Conservation (phyloP, 768 basidiomycete species). For the Symmetrospora coprosmae region DNA sequence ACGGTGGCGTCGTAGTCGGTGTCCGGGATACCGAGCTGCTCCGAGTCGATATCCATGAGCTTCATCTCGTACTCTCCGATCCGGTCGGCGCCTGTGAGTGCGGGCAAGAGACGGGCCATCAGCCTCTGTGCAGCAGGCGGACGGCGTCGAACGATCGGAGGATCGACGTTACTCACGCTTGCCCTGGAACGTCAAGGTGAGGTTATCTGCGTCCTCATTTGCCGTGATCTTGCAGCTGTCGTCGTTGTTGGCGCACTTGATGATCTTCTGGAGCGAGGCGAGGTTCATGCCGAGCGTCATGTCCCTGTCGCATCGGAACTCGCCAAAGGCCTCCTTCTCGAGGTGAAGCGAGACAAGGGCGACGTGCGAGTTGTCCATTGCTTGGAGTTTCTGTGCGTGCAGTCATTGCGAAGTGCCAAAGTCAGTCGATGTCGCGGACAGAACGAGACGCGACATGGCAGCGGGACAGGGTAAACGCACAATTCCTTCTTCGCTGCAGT, state of each 20-base stretch:
- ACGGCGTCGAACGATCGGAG: background rate
- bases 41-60: conserved; percentile 92
- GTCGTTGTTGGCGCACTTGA: conserved; percentile 94
- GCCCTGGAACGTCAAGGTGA: conserved; percentile 80
- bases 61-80: conserved; percentile 98
- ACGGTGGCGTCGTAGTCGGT: conserved; percentile 92
- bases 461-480: conserved; percentile 39
- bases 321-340: conserved; percentile 57
- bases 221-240: conserved; percentile 84
- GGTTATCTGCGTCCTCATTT: conserved; percentile 70
- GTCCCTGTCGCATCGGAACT: conserved; percentile 85
- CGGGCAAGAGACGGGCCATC: too few relatives aligned
- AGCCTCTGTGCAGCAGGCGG: background rate
- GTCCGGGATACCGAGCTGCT: conserved; percentile 86
- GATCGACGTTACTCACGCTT: conserved; percentile 48
- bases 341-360: conserved; percentile 84
- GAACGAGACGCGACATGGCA: background rate
- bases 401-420: background rate
- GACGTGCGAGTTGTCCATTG: conserved; percentile 99
- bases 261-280: conserved; percentile 74
- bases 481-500: conserved; percentile 90
- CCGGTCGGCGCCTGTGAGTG: conserved; percentile 62
- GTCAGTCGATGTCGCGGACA: background rate
- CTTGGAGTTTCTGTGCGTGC: conserved; percentile 59
- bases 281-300: conserved; percentile 84